Conservation (phyloP, 495 filamentous ascomycete genomes). For the Penicillium subrubescens region DNA sequence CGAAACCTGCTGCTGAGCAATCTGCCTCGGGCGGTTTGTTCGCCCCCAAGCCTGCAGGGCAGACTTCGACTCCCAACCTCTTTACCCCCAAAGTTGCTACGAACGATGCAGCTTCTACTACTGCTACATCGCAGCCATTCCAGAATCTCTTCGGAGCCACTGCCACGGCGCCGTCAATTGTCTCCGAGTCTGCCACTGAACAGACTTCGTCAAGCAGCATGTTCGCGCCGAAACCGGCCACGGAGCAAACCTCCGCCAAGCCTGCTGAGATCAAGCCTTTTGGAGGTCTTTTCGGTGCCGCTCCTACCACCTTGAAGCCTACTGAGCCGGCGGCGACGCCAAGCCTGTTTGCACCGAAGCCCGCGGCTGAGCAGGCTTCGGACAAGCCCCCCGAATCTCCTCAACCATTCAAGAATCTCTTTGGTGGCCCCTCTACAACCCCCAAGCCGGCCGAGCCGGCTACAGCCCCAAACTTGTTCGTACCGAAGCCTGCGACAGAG, state of each 20-base stretch:
- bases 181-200: not conserved
- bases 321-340: not conserved
- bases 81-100: conserved; percentile 15
- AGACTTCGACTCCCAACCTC: conserved; percentile 9
- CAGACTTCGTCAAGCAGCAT: not conserved
- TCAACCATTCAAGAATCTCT: conserved; percentile 7
- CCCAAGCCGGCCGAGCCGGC: conserved; percentile 1
- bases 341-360: conserved; percentile 13
- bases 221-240: conserved; percentile 8
- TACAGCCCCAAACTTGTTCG: conserved; percentile 14
- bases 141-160: conserved; percentile 7
- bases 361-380: conserved; percentile 4
- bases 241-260: conserved; percentile 9
- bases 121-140: conserved; percentile 7
- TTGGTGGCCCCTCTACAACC: conserved; percentile 5
- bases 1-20: conserved; percentile 11
- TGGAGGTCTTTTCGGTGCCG: conserved; percentile 16
- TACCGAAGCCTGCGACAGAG: conserved; percentile 27
- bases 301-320: conserved; percentile 6
- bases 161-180: not conserved
- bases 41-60: conserved; percentile 13
- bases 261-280: conserved; percentile 12
- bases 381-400: conserved; percentile 3
- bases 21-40: conserved; percentile 11
- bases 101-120: not conserved